Percentiles rank a stretch among this genome's conserved stretches.
Conservation (phyloP, 768 basidiomycete genomes). For the Boletus vinaceobasis region DNA sequence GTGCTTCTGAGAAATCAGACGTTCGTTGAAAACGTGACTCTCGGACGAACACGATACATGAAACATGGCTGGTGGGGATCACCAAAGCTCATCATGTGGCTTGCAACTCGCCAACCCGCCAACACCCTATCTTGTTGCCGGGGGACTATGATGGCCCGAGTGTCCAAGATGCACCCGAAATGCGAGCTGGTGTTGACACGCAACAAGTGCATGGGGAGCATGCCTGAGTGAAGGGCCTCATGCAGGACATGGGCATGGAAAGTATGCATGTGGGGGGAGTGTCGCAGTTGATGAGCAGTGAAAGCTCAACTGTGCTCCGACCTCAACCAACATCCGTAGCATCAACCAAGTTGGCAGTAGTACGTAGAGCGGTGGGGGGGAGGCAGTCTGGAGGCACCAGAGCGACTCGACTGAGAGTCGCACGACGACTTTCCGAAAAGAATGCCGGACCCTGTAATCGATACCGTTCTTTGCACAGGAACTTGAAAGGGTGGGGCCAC, state of each 20-base stretch:
- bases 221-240: not conserved
- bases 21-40: not conserved
- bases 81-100: not conserved
- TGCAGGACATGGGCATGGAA: not conserved
- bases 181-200: not conserved
- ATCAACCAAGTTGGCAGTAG: not conserved
- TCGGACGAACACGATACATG: too few species aligned
- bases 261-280: not conserved
- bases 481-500: too few species aligned
- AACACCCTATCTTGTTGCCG: not conserved
- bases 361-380: too few species aligned
- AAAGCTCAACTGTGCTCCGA: not conserved
- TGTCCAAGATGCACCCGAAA: not conserved
- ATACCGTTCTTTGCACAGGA: too few species aligned
- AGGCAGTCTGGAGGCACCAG: too few species aligned
- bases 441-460: too few species aligned
- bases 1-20: not conserved
- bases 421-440: too few species aligned
- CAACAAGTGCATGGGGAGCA: not conserved
- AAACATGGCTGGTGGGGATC: not conserved
- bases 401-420: too few species aligned
- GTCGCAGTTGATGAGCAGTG: not conserved
- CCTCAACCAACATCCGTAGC: too few species aligned
- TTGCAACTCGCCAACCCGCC: not conserved
- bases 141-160: not conserved